Evolutionary conservation across 1,139 yeast species (phyloP).

Genomic region (Debaryomycetaceae sp.): DNA sequence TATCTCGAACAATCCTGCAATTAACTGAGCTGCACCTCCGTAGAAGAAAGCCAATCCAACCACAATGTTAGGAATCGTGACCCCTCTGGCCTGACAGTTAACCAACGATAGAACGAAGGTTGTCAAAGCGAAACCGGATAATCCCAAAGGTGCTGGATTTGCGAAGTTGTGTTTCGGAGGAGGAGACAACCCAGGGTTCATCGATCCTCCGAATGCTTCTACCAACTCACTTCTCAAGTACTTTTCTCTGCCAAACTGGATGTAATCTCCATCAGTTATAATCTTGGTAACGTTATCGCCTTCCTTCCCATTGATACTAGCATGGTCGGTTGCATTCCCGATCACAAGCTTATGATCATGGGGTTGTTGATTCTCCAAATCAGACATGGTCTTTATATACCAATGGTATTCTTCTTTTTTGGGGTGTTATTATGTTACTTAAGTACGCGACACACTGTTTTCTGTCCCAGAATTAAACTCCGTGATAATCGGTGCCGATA

Average conservation of each 20-base stretch:
- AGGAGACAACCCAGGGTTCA: conserved; percentile 62
- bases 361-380: conserved; percentile 29
- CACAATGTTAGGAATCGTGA: conserved; percentile 30
- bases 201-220: conserved; percentile 72
- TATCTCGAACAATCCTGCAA: conserved; percentile 78
- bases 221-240: conserved; percentile 60
- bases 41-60: conserved; percentile 78
- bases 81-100: conserved; percentile 37
- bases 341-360: conserved; percentile 19
- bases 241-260: conserved; percentile 70
- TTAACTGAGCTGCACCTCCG: conserved; percentile 74
- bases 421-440: background rate
- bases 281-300: conserved; percentile 20
- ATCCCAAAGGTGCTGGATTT: conserved; percentile 86
- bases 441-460: background rate
- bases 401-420: too few relatives aligned
- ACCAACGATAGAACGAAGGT: conserved; percentile 74
- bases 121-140: conserved; percentile 79
- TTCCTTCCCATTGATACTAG: conserved; percentile 3
- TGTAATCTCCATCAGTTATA: conserved; percentile 50
- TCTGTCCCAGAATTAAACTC: background rate
- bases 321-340: conserved; percentile 6
- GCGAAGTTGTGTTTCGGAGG: conserved; percentile 73
- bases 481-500: background rate
- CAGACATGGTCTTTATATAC: conserved; percentile 13